A percentile compares a stretch with the other conserved stretches of the same genome.
phyloP scores from a whole-genome alignment of 768 basidiomycete species.

The Phlebiopsis gigantea region DNA sequence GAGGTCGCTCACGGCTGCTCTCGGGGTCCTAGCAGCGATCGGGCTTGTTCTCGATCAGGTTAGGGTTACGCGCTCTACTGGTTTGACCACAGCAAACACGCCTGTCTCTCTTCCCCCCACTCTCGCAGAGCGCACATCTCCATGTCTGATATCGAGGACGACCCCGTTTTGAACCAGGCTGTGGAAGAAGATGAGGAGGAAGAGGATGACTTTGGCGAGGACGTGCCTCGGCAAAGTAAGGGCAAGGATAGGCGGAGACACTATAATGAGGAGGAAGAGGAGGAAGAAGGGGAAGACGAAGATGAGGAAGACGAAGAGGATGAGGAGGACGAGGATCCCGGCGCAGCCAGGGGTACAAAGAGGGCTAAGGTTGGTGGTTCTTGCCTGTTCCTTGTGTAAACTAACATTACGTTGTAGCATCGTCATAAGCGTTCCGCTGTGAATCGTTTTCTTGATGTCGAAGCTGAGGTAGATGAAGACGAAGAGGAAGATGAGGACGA shows the following conservation, averaged over 20 bases:
- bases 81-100: slow-evolving; percentile 1
- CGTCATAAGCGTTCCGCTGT: slow-evolving; percentile 61
- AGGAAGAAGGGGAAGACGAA: slow-evolving; percentile 38
- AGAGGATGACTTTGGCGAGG: slow-evolving; percentile 20
- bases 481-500: slow-evolving; percentile 93
- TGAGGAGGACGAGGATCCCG: slow-evolving; percentile 44
- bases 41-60: background rate
- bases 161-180: slow-evolving; percentile 22
- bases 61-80: background rate
- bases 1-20: background rate
- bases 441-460: slow-evolving; percentile 90
- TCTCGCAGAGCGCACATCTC: background rate
- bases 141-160: slow-evolving; percentile 22
- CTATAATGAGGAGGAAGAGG: slow-evolving; percentile 35
- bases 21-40: background rate
- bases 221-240: slow-evolving; percentile 15
- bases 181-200: slow-evolving; percentile 13
- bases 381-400: background rate
- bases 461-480: slow-evolving; percentile 94
- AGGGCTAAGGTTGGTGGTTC: slow-evolving; percentile 49
- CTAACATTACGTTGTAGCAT: slow-evolving; percentile 33
- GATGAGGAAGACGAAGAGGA: slow-evolving; percentile 37
- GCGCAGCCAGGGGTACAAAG: slow-evolving; percentile 47
- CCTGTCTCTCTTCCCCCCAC: background rate
- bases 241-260: slow-evolving; percentile 31